Evolutionary conservation across 495 filamentous ascomycete species (phyloP).

Genomic region (Pyronema omphalodes): DNA sequence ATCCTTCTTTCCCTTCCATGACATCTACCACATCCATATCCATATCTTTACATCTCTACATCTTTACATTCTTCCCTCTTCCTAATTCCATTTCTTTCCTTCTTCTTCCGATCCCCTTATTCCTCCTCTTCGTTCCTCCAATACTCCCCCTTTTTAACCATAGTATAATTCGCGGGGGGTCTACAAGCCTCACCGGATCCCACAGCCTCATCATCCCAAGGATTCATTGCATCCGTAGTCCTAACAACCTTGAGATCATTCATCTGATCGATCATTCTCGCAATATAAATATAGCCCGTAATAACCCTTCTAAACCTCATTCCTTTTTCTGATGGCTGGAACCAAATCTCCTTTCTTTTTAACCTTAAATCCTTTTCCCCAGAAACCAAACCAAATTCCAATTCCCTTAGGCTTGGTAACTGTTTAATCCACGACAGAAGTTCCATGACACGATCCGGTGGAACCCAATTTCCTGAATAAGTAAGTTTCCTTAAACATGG

Average conservation of each 20-base stretch:
- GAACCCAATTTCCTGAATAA: conserved; percentile 15
- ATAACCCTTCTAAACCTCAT: conserved; percentile 5
- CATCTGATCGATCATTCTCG: conserved; percentile 7
- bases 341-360: conserved; percentile 9
- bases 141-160: too few species aligned
- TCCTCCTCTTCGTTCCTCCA: too few species aligned
- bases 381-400: conserved; percentile 14
- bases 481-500: conserved; percentile 7
- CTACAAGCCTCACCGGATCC: too few species aligned
- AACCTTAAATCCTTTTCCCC: conserved; percentile 11
- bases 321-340: conserved; percentile 7
- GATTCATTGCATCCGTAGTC: background rate
- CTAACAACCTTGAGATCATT: background rate
- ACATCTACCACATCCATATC: too few species aligned
- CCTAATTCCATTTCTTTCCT: too few species aligned
- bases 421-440: conserved; percentile 13
- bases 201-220: background rate
- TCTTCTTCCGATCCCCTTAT: too few species aligned
- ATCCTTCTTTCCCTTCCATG: too few species aligned
- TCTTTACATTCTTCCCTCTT: too few species aligned
- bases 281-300: background rate
- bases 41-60: too few species aligned
- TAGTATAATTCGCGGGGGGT: too few species aligned
- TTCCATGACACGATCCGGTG: conserved; percentile 7
- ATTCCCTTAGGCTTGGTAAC: conserved; percentile 1